phyloP scores from a whole-genome alignment of 1,284 basidiomycete species.

The Acaromyces ingoldii region DNA sequence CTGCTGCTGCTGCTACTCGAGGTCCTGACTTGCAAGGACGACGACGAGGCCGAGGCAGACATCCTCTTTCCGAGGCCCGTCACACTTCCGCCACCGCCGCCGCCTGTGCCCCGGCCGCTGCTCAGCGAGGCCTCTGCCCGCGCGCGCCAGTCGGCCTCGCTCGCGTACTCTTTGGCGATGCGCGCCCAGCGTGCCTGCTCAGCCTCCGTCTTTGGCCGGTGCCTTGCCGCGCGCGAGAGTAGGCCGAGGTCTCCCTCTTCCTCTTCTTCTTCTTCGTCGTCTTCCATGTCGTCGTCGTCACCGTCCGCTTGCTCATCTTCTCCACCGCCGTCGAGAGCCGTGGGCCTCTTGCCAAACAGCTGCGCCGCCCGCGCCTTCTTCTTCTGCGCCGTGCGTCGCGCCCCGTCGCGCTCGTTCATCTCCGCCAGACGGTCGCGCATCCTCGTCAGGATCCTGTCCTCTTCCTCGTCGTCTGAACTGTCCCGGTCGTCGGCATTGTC shows the following conservation, averaged over 20 bases:
- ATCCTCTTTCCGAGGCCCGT: background rate
- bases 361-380: background rate
- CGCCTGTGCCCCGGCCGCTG: background rate
- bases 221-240: background rate
- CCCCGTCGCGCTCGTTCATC: background rate
- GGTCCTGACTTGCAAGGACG: too few species aligned
- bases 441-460: background rate
- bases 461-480: background rate
- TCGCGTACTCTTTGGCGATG: background rate
- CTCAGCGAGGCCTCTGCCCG: background rate
- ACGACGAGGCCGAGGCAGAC: too few species aligned
- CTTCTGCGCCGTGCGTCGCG: background rate
- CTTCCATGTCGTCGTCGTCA: background rate
- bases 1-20: too few species aligned
- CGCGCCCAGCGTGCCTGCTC: background rate
- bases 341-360: background rate
- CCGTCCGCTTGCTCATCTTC: too few species aligned
- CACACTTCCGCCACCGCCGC: background rate
- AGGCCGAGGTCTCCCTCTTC: background rate
- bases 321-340: background rate
- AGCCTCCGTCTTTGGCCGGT: background rate
- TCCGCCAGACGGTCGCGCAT: background rate
- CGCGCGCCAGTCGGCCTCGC: conserved; percentile 1
- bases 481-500: background rate
- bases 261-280: conserved; percentile 1